phyloP scores from a whole-genome alignment of 164 flowering plant genomes.

The Magnolia sinica region DNA sequence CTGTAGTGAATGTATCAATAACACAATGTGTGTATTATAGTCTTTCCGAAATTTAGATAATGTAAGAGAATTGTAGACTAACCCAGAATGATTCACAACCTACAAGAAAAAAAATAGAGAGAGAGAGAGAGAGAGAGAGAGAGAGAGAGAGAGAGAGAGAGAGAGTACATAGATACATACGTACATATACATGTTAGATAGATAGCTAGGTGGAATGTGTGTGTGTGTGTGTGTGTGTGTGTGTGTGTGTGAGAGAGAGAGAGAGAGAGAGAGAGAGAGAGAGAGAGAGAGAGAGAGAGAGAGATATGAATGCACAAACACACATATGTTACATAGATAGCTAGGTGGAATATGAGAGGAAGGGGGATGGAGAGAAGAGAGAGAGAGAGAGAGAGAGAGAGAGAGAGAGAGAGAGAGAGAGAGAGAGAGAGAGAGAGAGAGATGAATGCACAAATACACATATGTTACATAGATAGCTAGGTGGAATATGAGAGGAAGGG shows the following conservation, averaged over 20 bases:
- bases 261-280: neutral
- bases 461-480: neutral
- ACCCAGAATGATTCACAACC: neutral
- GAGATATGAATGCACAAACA: no score
- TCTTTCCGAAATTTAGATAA: no score
- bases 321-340: neutral
- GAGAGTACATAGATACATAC: neutral
- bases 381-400: neutral
- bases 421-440: no score
- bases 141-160: conserved; percentile 3
- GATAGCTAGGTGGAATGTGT: neutral
- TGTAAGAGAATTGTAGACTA: neutral
- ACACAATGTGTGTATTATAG: no score
- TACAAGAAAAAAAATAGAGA: neutral
- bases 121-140: neutral
- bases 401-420: neutral
- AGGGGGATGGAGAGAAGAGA: neutral
- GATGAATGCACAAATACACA: no score
- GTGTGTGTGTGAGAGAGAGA: neutral
- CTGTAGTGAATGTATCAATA: neutral
- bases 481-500: neutral
- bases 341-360: neutral
- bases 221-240: no score
- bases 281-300: no score
- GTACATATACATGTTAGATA: no score